These are phyloP conservation scores for Neltuma alba DNA, from an alignment of 306 rosid genomes.

Conservation along the genomic window DNA sequence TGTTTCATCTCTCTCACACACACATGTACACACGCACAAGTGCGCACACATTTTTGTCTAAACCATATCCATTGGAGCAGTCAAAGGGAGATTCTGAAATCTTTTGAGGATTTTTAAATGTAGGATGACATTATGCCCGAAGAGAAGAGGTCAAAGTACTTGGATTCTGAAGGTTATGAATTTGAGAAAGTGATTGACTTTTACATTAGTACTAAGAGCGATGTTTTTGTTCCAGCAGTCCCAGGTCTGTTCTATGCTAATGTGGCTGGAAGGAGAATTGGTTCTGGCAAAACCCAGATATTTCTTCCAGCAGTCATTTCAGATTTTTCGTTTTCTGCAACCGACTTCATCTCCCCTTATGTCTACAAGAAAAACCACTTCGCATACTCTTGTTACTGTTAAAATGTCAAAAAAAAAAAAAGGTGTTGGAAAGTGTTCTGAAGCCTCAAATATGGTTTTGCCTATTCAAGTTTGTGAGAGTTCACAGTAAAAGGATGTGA, in stretches of 20 bases:
- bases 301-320: slow-evolving; percentile 66
- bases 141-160: slow-evolving; percentile 65
- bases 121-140: slow-evolving; percentile 83
- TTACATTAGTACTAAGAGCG: slow-evolving; percentile 65
- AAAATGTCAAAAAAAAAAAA: slow-evolving; percentile 20
- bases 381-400: slow-evolving; percentile 80
- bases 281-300: slow-evolving; percentile 67
- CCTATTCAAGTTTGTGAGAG: slow-evolving; percentile 25
- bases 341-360: slow-evolving; percentile 64
- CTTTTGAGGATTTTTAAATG: slow-evolving; percentile 28
- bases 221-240: slow-evolving; percentile 78
- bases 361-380: slow-evolving; percentile 78
- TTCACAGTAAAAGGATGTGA: neutral
- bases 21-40: neutral
- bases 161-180: slow-evolving; percentile 62
- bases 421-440: slow-evolving; percentile 18
- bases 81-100: neutral
- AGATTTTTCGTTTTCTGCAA: slow-evolving; percentile 50
- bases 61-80: neutral
- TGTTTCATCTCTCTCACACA: neutral
- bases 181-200: slow-evolving; percentile 73
- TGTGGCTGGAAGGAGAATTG: slow-evolving; percentile 83
- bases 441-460: slow-evolving; percentile 43
- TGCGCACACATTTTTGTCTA: neutral
- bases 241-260: slow-evolving; percentile 83